Evolutionary conservation across 2,329 filamentous ascomycete species (phyloP).

Genomic region (Talaromyces islandicus): DNA sequence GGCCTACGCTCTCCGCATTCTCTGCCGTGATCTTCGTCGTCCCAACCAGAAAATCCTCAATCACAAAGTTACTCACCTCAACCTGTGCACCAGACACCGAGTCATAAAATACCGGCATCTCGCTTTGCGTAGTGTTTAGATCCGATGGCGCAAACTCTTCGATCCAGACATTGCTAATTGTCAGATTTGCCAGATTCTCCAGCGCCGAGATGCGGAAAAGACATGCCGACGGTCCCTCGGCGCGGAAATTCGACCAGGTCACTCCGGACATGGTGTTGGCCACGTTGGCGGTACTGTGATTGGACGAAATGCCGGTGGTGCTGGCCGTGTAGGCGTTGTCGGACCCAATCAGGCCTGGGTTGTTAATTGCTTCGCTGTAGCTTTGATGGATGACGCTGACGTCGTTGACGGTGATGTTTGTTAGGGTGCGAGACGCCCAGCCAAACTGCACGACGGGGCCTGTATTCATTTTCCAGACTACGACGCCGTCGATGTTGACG

Average conservation of each 20-base stretch:
- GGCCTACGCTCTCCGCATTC: neutral
- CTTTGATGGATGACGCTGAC: constrained; percentile 4
- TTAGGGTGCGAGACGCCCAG: constrained; percentile 25
- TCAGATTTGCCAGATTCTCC: neutral
- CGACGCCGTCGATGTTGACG: constrained; percentile 27
- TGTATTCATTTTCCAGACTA: constrained; percentile 31
- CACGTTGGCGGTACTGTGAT: neutral
- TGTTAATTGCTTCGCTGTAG: neutral
- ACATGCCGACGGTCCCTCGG: constrained; percentile 2
- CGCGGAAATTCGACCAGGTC: constrained; percentile 2
- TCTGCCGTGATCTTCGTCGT: neutral
- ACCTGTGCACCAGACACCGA: neutral
- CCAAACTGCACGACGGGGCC: constrained; percentile 34
- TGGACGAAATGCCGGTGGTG: neutral
- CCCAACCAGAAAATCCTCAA: neutral
- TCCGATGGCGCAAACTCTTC: neutral
- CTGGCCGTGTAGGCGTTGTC: neutral
- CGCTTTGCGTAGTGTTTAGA: neutral
- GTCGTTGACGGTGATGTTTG: constrained; percentile 18
- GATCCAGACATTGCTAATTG: neutral
- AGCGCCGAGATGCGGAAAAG: constrained; percentile 1
- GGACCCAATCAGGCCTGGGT: constrained; percentile 1
- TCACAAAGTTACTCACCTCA: neutral
- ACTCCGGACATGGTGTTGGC: neutral
- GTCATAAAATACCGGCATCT: neutral